Evolutionary conservation across 2,329 filamentous ascomycete genomes (phyloP).

Genomic region (Penicillium sp.): DNA sequence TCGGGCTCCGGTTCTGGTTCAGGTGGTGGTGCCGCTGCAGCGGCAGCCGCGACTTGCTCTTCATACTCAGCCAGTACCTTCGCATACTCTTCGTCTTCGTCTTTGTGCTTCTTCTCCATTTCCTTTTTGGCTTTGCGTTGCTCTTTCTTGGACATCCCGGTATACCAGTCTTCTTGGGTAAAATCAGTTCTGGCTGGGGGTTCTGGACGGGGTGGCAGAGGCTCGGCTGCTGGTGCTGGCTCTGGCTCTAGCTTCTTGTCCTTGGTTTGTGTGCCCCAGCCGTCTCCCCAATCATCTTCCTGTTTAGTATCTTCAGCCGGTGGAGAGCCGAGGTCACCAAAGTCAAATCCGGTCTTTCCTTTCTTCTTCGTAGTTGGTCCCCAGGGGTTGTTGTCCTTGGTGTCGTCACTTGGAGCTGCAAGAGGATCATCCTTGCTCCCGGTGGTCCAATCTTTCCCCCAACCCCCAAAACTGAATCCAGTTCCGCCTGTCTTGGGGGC

Average conservation of each 20-base stretch:
- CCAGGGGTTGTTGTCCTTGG: constrained; percentile 45
- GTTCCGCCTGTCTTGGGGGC: constrained; percentile 41
- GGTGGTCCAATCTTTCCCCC: constrained; percentile 62
- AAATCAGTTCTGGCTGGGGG: constrained; percentile 22
- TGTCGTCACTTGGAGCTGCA: constrained; percentile 32
- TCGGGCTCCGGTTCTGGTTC: constrained; percentile 20
- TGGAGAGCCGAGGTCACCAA: constrained; percentile 43
- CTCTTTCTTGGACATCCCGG: constrained; percentile 31
- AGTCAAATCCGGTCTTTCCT: constrained; percentile 44
- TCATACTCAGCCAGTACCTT: constrained; percentile 5
- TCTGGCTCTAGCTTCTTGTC: constrained; percentile 27
- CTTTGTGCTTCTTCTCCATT: constrained; percentile 28
- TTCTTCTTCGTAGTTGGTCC: constrained; percentile 38
- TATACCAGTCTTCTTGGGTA: constrained; percentile 36
- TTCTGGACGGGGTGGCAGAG: constrained; percentile 16
- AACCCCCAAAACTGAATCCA: constrained; percentile 55
- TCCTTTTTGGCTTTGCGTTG: constrained; percentile 34
- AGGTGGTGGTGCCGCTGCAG: constrained; percentile 11
- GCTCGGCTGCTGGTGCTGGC: constrained; percentile 14
- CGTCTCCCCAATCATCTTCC: constrained; percentile 27
- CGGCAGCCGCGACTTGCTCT: constrained; percentile 12
- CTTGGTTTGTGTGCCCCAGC: constrained; percentile 28
- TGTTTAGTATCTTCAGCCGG: constrained; percentile 43
- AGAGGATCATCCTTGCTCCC: constrained; percentile 39
- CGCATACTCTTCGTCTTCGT: constrained; percentile 18